Evolutionary conservation across 331 rosid genomes (phyloP).

Genomic region (Pyracantha coccinea): DNA sequence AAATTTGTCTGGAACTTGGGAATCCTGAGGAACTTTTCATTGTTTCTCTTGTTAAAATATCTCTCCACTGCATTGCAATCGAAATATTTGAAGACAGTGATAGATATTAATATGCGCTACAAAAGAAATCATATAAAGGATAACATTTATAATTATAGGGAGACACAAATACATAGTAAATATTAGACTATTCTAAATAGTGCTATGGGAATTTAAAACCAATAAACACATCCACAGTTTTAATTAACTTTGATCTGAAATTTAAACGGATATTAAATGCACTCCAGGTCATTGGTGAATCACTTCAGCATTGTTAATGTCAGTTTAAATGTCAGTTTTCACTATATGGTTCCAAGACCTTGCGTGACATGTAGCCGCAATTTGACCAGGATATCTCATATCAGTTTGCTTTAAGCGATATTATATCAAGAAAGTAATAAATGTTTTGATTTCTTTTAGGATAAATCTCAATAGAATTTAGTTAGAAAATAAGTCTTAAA

Average conservation of each 20-base stretch:
- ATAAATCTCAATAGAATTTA: neutral
- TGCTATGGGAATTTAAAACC: neutral
- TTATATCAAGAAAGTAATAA: neutral
- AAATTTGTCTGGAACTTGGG: neutral
- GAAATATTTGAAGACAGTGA: neutral
- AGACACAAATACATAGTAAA: neutral
- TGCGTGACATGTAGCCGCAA: neutral
- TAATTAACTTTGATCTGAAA: neutral
- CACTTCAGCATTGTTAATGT: neutral
- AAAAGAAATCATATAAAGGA: neutral
- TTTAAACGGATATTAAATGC: neutral
- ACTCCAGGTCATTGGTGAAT: neutral
- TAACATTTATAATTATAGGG: no score
- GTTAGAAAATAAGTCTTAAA: neutral
- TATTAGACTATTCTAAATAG: neutral
- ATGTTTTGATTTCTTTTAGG: neutral
- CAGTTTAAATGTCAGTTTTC: neutral
- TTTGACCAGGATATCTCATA: neutral
- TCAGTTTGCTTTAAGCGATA: neutral
- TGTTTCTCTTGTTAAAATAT: constrained; percentile 34
- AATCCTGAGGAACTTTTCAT: constrained; percentile 5
- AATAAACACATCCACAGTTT: neutral
- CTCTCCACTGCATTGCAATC: constrained; percentile 38
- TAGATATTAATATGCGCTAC: neutral
- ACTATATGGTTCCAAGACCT: neutral